A percentile compares a stretch with the other conserved stretches of the same genome.
These are phyloP conservation scores for Calonectria ilicicola DNA, from an alignment of 2,329 filamentous ascomycete genomes.

Conservation along the genomic window DNA sequence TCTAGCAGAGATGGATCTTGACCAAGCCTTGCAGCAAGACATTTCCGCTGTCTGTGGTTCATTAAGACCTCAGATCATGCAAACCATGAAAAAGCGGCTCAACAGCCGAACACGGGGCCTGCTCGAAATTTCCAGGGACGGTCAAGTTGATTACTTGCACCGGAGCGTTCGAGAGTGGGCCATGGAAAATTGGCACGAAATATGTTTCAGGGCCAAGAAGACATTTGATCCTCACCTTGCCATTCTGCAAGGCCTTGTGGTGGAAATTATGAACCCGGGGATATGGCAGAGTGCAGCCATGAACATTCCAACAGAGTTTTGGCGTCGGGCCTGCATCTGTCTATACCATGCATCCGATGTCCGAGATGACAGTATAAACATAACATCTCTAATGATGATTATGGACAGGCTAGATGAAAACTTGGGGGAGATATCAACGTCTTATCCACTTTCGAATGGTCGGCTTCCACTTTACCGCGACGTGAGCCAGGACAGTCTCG, in stretches of 20 bases:
- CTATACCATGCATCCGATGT: neutral
- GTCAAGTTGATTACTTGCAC: neutral
- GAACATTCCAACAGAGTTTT: neutral
- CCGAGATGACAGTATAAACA: neutral
- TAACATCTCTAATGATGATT: neutral
- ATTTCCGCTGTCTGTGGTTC: neutral
- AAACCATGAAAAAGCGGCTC: neutral
- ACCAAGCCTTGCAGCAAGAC: neutral
- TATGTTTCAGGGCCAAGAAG: neutral
- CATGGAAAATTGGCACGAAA: neutral
- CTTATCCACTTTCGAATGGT: neutral
- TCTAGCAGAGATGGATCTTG: neutral
- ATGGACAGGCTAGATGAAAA: neutral
- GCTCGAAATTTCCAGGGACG: neutral
- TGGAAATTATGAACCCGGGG: neutral
- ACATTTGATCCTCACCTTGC: neutral
- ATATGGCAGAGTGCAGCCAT: neutral
- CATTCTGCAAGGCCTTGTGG: neutral
- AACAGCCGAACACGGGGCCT: slow-evolving; percentile 4
- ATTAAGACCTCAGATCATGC: neutral
- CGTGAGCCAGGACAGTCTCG: neutral
- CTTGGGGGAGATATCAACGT: neutral
- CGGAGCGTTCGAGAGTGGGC: neutral
- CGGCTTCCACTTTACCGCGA: neutral
- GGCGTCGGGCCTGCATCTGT: neutral